phyloP scores from a whole-genome alignment of 192 early-diverging fungal genomes.

The Funneliformis mosseae region DNA sequence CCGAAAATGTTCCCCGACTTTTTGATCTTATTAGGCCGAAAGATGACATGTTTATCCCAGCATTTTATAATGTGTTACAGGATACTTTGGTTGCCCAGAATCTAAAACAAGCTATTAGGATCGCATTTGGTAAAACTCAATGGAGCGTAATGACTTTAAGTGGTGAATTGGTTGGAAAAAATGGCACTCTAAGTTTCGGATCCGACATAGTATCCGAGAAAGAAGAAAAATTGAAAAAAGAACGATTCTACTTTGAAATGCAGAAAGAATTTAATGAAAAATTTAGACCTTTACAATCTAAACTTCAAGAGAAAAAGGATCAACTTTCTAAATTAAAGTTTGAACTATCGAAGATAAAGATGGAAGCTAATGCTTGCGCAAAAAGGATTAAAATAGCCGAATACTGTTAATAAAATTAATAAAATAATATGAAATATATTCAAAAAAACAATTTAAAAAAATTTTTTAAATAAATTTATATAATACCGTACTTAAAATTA shows the following conservation, averaged over 20 bases:
- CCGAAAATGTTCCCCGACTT: conserved; percentile 80
- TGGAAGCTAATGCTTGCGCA: conserved; percentile 74
- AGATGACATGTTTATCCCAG: conserved; percentile 70
- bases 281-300: conserved; percentile 42
- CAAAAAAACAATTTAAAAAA: too few species aligned
- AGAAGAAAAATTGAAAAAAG: conserved; percentile 59
- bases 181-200: conserved; percentile 94
- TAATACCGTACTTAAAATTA: too few species aligned
- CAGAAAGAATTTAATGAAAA: conserved; percentile 54
- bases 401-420: too few species aligned
- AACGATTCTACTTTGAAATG: conserved; percentile 60
- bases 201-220: conserved; percentile 56
- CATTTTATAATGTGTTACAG: conserved; percentile 83
- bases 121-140: conserved; percentile 83
- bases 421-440: too few species aligned
- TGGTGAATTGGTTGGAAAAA: conserved; percentile 87
- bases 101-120: conserved; percentile 80
- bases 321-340: conserved; percentile 62
- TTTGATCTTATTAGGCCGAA: conserved; percentile 88
- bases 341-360: conserved; percentile 65
- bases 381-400: too few species aligned
- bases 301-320: conserved; percentile 54
- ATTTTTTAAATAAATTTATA: too few species aligned
- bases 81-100: conserved; percentile 89
- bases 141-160: conserved; percentile 87